These are phyloP conservation scores for Leishmania lainsoni DNA, from an alignment of 208 protist genomes.

Conservation along the genomic window DNA sequence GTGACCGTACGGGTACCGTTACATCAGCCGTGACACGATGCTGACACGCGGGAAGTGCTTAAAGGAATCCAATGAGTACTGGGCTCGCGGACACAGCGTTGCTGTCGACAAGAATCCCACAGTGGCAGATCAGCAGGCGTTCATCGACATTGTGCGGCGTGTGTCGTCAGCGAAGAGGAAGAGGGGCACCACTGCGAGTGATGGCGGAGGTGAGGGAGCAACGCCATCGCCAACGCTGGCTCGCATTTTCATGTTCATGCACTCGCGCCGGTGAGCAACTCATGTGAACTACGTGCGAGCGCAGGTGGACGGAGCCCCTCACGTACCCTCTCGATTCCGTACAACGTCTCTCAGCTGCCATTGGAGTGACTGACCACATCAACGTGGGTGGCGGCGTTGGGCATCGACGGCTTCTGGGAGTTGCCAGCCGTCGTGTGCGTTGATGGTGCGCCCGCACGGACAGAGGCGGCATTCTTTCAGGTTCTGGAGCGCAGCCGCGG, in stretches of 20 bases:
- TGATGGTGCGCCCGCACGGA: constrained; percentile 39
- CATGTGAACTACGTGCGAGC: constrained; percentile 83
- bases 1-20: constrained; percentile 71
- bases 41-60: constrained; percentile 78
- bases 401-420: constrained; percentile 48
- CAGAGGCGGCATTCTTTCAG: constrained; percentile 43
- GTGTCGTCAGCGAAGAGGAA: background rate
- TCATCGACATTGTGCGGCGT: constrained; percentile 54
- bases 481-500: constrained; percentile 28
- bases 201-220: background rate
- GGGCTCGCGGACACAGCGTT: constrained; percentile 65
- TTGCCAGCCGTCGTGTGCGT: constrained; percentile 64
- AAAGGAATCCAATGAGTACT: constrained; percentile 33
- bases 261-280: constrained; percentile 51
- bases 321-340: constrained; percentile 56
- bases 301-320: constrained; percentile 35
- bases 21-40: constrained; percentile 82
- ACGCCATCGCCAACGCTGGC: constrained; percentile 28
- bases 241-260: constrained; percentile 76
- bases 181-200: background rate
- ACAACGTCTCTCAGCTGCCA: constrained; percentile 58
- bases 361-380: constrained; percentile 32
- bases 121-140: constrained; percentile 48
- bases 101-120: constrained; percentile 93
- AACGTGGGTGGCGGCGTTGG: constrained; percentile 35